Evolutionary conservation across 208 protist genomes (phyloP), one percentile per base, ranked within the genome.

Genomic region (Porcisia deanei): DNA sequence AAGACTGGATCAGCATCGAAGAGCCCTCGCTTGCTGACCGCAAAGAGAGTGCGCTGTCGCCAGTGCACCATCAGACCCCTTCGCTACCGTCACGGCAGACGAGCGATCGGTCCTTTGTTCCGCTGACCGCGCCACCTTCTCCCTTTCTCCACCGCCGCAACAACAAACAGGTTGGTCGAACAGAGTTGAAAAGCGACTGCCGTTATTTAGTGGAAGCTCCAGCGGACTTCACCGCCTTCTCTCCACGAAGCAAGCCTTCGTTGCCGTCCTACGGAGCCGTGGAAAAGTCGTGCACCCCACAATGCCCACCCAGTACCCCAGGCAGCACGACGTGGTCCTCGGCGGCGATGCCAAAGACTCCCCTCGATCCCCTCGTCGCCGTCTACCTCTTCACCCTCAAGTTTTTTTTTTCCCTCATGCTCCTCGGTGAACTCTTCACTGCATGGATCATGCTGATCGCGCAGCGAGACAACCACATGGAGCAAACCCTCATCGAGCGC

Each of bases 371-470:
- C 3, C 90, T 95, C 67, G 88, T 93, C 52, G 82, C 89, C 20
- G 81, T 95, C 30, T 97, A 97, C 84, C 71, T 92, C 76, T 90
- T 84, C 67, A 94, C 89, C 41, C 79, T 97, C 37, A 93, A 94
- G 69, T 88, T 88, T 71, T 92, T 93, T 75, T 76, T 85, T 10
- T 78, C 88, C 14, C 74, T 95, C 6, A 85, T 94, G 76, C 54
- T 95, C 47, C 47, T 92, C 6, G 90, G 93, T 12, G 73, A 70
- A 47, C 18, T 83, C 41, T 91, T 95, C 69, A 90, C 86, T 22
- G 69, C 89, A 25, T 93, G 90, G 89, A 95, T 97, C 52, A 88
- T 85, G 80, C 45, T 73, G n/a, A 77, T 97, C 43, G 76, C 90
- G 5, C 70, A 70, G 54, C 76, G 74, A 3, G 88, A 92, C 71